phyloP scores from a whole-genome alignment of 805 yeast species.

The Suhomyces sp. region DNA sequence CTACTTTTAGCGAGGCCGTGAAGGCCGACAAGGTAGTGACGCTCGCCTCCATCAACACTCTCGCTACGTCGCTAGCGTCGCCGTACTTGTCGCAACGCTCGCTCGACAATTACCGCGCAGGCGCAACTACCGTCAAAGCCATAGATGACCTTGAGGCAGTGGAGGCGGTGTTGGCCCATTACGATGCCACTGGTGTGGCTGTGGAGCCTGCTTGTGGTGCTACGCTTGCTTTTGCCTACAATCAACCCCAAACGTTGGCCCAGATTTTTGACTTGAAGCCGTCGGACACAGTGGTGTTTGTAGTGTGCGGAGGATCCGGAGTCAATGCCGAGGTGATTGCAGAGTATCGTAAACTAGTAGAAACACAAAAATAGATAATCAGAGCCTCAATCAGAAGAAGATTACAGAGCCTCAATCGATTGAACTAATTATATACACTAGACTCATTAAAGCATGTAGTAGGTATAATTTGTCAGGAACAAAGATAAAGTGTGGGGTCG shows the following conservation, averaged over 20 bases:
- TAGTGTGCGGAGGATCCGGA: conserved; percentile 30
- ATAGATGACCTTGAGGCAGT: conserved; percentile 27
- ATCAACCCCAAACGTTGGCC: conserved; percentile 12
- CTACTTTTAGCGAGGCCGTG: conserved; percentile 21
- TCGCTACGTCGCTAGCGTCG: conserved; percentile 27
- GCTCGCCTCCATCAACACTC: conserved; percentile 18
- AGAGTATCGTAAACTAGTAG: conserved; percentile 9
- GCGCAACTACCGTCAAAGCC: conserved; percentile 14
- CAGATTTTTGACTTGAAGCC: conserved; percentile 12
- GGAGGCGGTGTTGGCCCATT: conserved; percentile 18
- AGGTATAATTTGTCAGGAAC: too few relatives aligned
- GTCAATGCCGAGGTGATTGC: conserved; percentile 8
- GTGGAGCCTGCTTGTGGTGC: conserved; percentile 39
- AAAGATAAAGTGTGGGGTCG: not conserved
- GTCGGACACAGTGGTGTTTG: conserved; percentile 24
- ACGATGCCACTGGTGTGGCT: conserved; percentile 18
- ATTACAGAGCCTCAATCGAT: too few relatives aligned
- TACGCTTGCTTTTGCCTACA: conserved; percentile 15
- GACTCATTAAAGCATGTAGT: too few relatives aligned
- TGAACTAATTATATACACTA: too few relatives aligned
- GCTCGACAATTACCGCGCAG: conserved; percentile 14
- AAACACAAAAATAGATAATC: not conserved
- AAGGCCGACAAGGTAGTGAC: conserved; percentile 16
- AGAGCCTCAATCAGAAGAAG: too few relatives aligned
- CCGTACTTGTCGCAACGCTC: conserved; percentile 24